Evolutionary conservation across 129 eudicot species (phyloP).

Genomic region (Flaveria linearis): DNA sequence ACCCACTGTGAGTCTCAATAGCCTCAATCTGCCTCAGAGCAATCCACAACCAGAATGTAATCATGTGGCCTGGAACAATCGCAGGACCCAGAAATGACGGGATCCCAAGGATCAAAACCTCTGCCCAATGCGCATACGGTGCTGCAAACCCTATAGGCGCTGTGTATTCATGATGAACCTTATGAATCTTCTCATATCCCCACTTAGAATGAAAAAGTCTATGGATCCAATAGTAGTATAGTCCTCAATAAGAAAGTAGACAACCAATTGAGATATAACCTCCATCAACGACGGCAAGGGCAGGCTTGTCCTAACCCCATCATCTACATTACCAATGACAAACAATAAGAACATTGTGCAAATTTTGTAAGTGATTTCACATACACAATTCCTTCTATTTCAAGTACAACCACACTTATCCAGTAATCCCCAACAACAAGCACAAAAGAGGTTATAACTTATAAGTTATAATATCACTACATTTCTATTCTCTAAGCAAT

Average conservation of each 20-base stretch:
- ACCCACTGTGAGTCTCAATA: constrained; percentile 90
- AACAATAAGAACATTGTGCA: not conserved
- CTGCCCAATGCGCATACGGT: constrained; percentile 81
- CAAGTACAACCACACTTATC: not conserved
- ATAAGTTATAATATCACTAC: constrained; percentile 11
- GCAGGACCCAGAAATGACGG: constrained; percentile 85
- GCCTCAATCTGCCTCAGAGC: constrained; percentile 76
- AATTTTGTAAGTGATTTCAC: not conserved
- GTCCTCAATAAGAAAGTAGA: constrained; percentile 76
- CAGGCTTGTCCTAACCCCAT: constrained; percentile 63
- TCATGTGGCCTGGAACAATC: constrained; percentile 72
- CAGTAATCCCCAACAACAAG: not conserved
- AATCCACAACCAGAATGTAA: constrained; percentile 78
- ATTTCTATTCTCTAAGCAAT: not conserved
- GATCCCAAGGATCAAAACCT: constrained; percentile 73
- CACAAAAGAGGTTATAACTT: constrained; percentile 1
- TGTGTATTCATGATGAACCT: constrained; percentile 81
- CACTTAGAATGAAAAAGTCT: constrained; percentile 69
- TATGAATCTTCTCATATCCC: constrained; percentile 78
- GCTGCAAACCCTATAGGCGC: constrained; percentile 77
- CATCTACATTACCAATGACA: not conserved
- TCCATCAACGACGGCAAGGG: constrained; percentile 73
- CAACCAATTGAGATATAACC: constrained; percentile 51
- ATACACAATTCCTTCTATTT: not conserved
- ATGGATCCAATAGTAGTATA: constrained; percentile 80